Conservation (phyloP, 345 rosid species). For the Turritis glabra region DNA sequence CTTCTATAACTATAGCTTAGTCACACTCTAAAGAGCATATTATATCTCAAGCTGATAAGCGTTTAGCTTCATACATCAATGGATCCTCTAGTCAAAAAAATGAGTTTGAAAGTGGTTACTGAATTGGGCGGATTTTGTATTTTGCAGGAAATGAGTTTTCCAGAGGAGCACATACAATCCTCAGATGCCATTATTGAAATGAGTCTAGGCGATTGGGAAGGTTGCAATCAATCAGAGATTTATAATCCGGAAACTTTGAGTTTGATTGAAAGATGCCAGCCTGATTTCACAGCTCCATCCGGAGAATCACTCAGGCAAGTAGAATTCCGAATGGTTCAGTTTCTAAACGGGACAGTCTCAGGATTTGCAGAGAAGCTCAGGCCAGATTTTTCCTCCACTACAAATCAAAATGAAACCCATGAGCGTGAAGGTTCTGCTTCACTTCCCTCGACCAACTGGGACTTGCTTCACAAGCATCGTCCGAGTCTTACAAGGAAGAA, state of each 20-base stretch:
- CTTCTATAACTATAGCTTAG: background rate
- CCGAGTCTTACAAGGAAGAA: slow-evolving; percentile 66
- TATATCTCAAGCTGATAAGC: background rate
- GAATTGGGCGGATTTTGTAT: slow-evolving; percentile 27
- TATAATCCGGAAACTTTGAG: slow-evolving; percentile 61
- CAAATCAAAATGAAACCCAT: slow-evolving; percentile 45
- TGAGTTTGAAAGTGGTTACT: background rate
- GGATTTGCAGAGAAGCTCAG: slow-evolving; percentile 70
- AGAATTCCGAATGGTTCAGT: slow-evolving; percentile 87
- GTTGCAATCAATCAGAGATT: slow-evolving; percentile 61
- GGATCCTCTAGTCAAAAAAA: background rate
- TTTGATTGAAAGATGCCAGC: slow-evolving; percentile 72
- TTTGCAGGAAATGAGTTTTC: slow-evolving; percentile 80
- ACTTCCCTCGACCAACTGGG: slow-evolving; percentile 55
- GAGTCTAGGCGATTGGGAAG: slow-evolving; percentile 90
- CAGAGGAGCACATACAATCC: slow-evolving; percentile 64
- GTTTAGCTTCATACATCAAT: background rate
- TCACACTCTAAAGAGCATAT: background rate
- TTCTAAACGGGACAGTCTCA: slow-evolving; percentile 62
- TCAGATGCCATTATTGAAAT: slow-evolving; percentile 66
- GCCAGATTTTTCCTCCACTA: slow-evolving; percentile 47
- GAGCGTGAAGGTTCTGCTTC: slow-evolving; percentile 57
- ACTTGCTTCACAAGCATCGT: slow-evolving; percentile 66
- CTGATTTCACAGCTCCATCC: slow-evolving; percentile 85
- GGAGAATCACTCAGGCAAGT: slow-evolving; percentile 96